phyloP scores from a whole-genome alignment of 1,284 basidiomycete genomes.

The Vanrija pseudolonga region DNA sequence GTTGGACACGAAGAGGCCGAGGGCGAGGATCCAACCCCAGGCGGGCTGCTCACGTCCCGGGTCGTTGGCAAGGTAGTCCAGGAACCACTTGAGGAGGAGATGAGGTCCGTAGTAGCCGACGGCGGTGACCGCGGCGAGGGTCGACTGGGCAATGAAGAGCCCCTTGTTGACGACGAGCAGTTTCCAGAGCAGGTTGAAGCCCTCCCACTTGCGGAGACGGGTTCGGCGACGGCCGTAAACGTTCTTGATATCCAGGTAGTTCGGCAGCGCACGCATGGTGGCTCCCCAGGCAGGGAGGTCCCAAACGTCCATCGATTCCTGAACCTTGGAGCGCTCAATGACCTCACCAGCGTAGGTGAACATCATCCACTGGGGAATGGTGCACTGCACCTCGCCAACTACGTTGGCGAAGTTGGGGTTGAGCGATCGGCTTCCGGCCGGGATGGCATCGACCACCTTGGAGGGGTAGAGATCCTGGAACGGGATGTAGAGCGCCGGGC shows the following conservation, averaged over 20 bases:
- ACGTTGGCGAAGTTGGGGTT: slow-evolving; percentile 41
- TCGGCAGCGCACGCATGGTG: slow-evolving; percentile 57
- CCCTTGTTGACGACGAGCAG: slow-evolving; percentile 44
- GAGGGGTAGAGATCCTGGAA: slow-evolving; percentile 67
- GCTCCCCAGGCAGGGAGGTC: slow-evolving; percentile 75
- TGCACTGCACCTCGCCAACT: slow-evolving; percentile 50
- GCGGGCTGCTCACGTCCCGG: slow-evolving; percentile 52
- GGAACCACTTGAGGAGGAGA: slow-evolving; percentile 66
- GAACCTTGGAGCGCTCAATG: slow-evolving; percentile 70
- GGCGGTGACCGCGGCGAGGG: slow-evolving; percentile 62
- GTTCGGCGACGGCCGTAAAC: slow-evolving; percentile 37
- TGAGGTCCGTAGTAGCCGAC: slow-evolving; percentile 73
- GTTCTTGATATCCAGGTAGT: slow-evolving; percentile 33
- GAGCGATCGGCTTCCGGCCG: slow-evolving; percentile 22
- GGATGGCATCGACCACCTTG: slow-evolving; percentile 53
- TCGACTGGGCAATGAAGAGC: slow-evolving; percentile 50
- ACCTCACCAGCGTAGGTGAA: slow-evolving; percentile 82
- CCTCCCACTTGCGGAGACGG: slow-evolving; percentile 33
- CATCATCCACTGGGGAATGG: slow-evolving; percentile 61
- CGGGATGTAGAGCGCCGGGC: slow-evolving; percentile 70
- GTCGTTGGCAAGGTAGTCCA: slow-evolving; percentile 65
- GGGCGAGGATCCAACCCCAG: slow-evolving; percentile 52
- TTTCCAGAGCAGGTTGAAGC: slow-evolving; percentile 44
- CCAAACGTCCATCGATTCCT: slow-evolving; percentile 72
- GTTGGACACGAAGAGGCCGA: slow-evolving; percentile 64